Evolutionary conservation across 441 rosid species (phyloP).

Genomic region (Hura crepitans): DNA sequence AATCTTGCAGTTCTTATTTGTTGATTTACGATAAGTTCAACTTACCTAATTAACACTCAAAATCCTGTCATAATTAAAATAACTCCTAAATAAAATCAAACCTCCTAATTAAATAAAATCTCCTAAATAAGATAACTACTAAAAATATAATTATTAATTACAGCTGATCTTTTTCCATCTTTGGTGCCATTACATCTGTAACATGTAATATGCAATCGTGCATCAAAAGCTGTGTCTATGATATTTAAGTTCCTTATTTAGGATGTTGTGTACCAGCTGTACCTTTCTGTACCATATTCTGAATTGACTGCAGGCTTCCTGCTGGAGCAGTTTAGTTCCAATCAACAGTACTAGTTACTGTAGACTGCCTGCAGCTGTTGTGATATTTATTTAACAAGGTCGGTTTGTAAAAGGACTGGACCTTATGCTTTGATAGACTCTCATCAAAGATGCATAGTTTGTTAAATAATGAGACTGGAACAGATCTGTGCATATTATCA

Average conservation of each 20-base stretch:
- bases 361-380: not conserved
- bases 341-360: not conserved
- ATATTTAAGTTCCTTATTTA: not conserved
- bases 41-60: no score
- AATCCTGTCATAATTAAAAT: no score
- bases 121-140: no score
- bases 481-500: not conserved
- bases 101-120: no score
- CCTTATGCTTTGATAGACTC: not conserved
- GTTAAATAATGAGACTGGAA: not conserved
- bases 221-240: not conserved
- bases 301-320: not conserved
- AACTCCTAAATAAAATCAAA: no score
- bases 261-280: not conserved
- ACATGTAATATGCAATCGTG: constrained; percentile 2
- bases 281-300: not conserved
- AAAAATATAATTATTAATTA: no score
- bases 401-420: not conserved
- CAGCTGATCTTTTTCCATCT: no score
- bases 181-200: no score
- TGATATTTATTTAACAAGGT: not conserved
- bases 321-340: constrained; percentile 5
- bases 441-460: not conserved
- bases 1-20: no score
- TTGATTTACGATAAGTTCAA: no score